phyloP scores from a whole-genome alignment of 208 protist genomes.

The Borovskyia barvae region DNA sequence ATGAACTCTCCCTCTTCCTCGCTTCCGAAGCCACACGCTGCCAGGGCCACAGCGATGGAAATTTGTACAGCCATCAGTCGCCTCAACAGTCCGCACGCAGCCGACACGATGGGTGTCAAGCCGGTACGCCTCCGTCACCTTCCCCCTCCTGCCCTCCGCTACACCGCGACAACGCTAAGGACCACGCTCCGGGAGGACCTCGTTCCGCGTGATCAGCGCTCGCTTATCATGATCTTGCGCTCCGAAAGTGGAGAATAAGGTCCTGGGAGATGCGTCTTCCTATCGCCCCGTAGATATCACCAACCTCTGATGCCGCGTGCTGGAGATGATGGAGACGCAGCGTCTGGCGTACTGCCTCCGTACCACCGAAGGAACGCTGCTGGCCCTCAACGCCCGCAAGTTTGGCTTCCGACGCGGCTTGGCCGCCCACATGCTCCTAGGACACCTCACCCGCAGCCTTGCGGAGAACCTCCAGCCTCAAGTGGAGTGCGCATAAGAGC shows the following conservation, averaged over 20 bases:
- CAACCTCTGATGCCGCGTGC: background rate
- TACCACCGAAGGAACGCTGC: background rate
- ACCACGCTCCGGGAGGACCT: background rate
- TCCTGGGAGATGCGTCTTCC: background rate
- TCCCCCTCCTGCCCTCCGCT: background rate
- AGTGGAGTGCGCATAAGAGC: background rate
- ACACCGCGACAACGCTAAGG: background rate
- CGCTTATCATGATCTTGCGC: background rate
- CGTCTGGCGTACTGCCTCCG: background rate
- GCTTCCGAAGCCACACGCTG: background rate
- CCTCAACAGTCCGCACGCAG: background rate
- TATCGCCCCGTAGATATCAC: background rate
- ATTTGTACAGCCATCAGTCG: background rate
- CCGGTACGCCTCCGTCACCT: background rate
- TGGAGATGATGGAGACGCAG: background rate
- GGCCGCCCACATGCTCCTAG: background rate
- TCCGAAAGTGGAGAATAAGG: background rate
- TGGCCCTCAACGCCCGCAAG: background rate
- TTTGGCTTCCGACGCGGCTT: constrained; percentile 2
- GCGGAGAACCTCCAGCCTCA: background rate
- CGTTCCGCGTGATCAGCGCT: background rate
- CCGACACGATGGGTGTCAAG: background rate
- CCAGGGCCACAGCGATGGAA: background rate
- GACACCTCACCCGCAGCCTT: background rate
- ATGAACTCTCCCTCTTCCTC: background rate